Base-by-base conservation (phyloP, 106 monocot species). In the Cymbidium sinense region DNA sequence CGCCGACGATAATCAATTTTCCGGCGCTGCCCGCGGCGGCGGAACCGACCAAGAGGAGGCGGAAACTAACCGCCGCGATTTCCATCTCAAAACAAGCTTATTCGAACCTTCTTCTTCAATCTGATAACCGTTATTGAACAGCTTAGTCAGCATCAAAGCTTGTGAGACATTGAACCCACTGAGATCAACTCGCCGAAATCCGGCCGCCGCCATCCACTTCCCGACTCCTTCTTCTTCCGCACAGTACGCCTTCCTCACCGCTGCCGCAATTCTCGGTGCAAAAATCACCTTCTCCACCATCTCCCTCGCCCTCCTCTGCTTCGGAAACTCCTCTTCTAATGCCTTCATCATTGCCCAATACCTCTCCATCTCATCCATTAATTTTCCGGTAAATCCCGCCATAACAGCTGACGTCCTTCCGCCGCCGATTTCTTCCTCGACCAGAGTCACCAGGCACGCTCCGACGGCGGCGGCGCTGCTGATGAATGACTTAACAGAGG, bases 121-220 rank as follows among this genome's bases (percentile, higher is more conserved):
- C 19, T 61, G 29, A 58, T 79, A 84, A 11, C 87, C 87, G 29
- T 87, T 75, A 37, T 84, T 81, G 71, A 87, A 87, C 33, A 87
- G 30, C 21, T 84, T 84, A 5, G 84, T 25, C 37, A 87, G 73
- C 75, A 87, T 74, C 81, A 67, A 50, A 18, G 87, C 84, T 64
- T 84, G 87, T 69, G 84, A 81, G 41, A 64, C 78, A 72, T 87
- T 87, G 52, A 84, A 87, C 70, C 73, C 81, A 62, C 87, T 87
- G 25, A 87, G 58, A 9, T 23, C 71, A 41, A 87, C 79, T 29
- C 77, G 13, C 2, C 69, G 43, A 25, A 81, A 84, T 10, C 87
- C 87, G 62, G 39, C 39, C 18, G 9, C 76, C 37, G 61, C 76
- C 87, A 87, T 84, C 87, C 84, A 81, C 70, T 84, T 72, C 50